Base-by-base conservation (phyloP, 176 grass and related monocot species). In the Olyra latifolia region DNA sequence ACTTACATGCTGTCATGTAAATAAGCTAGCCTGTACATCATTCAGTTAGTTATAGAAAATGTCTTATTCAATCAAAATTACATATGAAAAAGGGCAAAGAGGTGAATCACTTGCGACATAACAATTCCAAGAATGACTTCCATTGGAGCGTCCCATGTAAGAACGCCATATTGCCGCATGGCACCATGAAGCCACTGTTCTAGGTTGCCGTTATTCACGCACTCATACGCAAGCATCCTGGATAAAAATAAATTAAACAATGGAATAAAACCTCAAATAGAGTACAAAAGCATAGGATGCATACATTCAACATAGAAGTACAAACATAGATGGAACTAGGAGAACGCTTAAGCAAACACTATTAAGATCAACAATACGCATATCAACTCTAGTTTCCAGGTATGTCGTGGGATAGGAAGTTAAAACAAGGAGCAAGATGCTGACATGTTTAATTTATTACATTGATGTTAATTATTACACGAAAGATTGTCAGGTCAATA, bases 161-260 rank as follows among this genome's bases (percentile, higher is more conserved):
- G 88, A 82, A 87, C 80, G 28, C 94, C 83, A 0, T 82, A 80
- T 61, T 91, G 88, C 29, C 86, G 88, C 84, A 93, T 89, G 53
- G 91, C 91, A 14, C 91, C 94, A 15, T 97, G 94, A 80, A 97
- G 84, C 94, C 91, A 97, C 69, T 97, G 94, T 53, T 97, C 94
- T 62, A 97, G 83, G 78, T 97, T 97, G 20, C 94, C 94, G 10
- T 91, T 97, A 69, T 87, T 91, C 77, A 91, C 94, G 48, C 93
- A 97, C 80, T 97, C 91, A 68, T 93, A 97, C 39, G 93, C 90
- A 74, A 97, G 88, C 75, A 97, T 97, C 93, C 93, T 97, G 32
- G 23, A 80, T 6, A 49, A 35, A 63, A 23, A 65, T 59, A 69
- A 56, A 61, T 29, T 67, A 8, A 57, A 8, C 10, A 5, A 83